phyloP scores from a whole-genome alignment of 768 basidiomycete genomes.

The Rhodotorula taiwanensis region DNA sequence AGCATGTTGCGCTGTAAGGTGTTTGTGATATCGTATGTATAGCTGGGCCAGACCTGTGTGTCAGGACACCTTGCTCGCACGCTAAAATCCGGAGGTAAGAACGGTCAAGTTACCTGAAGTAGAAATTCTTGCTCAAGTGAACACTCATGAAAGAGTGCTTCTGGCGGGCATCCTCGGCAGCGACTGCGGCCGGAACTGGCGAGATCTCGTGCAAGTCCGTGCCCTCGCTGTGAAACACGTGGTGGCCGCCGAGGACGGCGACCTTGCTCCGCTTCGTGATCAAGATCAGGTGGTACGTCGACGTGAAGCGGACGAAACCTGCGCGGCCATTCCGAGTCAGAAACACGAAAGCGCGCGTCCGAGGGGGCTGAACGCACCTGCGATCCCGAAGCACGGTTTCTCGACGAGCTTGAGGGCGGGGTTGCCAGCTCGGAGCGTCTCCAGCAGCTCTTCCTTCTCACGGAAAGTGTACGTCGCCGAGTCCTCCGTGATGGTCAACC shows the following conservation, averaged over 20 bases:
- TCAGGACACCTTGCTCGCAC: no score
- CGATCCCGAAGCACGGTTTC: constrained; percentile 42
- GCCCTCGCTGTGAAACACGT: constrained; percentile 90
- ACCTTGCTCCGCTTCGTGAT: constrained; percentile 86
- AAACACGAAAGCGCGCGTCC: no score
- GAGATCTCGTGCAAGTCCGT: constrained; percentile 70
- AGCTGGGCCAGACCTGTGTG: constrained; percentile 56
- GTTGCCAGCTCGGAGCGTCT: constrained; percentile 95
- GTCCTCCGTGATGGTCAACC: constrained; percentile 60
- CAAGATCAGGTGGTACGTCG: constrained; percentile 91
- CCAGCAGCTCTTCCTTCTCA: constrained; percentile 82
- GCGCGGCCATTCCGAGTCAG: no score
- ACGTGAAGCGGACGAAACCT: constrained; percentile 91
- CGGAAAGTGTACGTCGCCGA: constrained; percentile 77
- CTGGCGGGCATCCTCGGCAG: constrained; percentile 48
- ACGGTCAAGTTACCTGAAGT: constrained; percentile 64
- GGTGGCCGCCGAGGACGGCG: constrained; percentile 88
- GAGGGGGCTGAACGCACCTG: no score
- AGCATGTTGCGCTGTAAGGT: constrained; percentile 80
- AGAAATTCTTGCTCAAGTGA: constrained; percentile 98
- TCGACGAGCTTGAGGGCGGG: constrained; percentile 76
- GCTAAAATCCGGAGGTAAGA: neutral
- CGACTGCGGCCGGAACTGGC: neutral
- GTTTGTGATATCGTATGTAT: constrained; percentile 95
- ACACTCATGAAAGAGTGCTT: constrained; percentile 91